phyloP scores from a whole-genome alignment of 2,329 filamentous ascomycete genomes.

The Dothideomycetes sp. region DNA sequence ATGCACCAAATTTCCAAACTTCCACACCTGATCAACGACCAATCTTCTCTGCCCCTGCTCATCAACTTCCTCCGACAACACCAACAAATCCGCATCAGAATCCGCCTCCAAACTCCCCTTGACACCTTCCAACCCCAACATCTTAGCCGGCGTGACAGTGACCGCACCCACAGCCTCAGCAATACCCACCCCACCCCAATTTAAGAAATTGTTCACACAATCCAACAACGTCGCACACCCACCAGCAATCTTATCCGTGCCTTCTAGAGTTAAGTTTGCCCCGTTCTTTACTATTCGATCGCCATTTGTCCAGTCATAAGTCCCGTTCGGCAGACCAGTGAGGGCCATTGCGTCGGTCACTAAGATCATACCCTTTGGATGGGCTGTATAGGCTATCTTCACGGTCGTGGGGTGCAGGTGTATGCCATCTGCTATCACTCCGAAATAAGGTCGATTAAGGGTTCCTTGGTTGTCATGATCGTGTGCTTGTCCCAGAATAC shows the following conservation, averaged over 20 bases:
- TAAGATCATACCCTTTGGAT: slow-evolving; percentile 75
- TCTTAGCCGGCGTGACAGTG: slow-evolving; percentile 65
- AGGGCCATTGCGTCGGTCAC: slow-evolving; percentile 91
- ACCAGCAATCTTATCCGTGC: slow-evolving; percentile 69
- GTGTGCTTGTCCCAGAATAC: slow-evolving; percentile 53
- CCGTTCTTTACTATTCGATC: slow-evolving; percentile 61
- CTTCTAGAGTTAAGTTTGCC: slow-evolving; percentile 63
- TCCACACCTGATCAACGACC: slow-evolving; percentile 68
- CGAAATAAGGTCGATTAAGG: slow-evolving; percentile 62
- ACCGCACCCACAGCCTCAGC: slow-evolving; percentile 63
- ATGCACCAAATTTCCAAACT: slow-evolving; percentile 56
- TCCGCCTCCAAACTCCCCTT: slow-evolving; percentile 51
- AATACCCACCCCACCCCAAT: slow-evolving; percentile 60
- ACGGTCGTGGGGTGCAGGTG: slow-evolving; percentile 82
- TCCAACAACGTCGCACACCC: slow-evolving; percentile 53
- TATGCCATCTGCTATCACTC: slow-evolving; percentile 82
- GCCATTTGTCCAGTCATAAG: slow-evolving; percentile 77
- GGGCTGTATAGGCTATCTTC: slow-evolving; percentile 80
- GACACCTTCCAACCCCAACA: slow-evolving; percentile 57
- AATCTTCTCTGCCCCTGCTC: slow-evolving; percentile 42
- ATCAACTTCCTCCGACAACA: slow-evolving; percentile 49
- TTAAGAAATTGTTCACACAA: slow-evolving; percentile 72
- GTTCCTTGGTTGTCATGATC: slow-evolving; percentile 34
- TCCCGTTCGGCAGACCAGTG: slow-evolving; percentile 72
- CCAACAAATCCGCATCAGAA: slow-evolving; percentile 50